Conservation (phyloP, 2,329 filamentous ascomycete genomes). For the Stenocarpella maydis region DNA sequence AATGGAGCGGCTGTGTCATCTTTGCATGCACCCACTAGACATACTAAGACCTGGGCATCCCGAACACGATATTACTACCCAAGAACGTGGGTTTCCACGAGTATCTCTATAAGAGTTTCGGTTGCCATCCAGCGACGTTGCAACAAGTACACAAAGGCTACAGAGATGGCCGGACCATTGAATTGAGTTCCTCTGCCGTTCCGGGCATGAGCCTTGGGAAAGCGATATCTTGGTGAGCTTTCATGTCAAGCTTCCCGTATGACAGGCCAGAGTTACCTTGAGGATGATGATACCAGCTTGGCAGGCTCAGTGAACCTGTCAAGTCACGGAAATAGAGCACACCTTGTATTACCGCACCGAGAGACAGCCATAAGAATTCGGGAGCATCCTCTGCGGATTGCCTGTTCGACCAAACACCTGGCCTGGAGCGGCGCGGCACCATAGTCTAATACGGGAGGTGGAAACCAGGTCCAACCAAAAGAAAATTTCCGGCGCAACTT, state of each 20-base stretch:
- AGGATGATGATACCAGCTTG: neutral
- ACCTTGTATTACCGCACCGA: neutral
- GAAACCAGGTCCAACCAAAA: neutral
- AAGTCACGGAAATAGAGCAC: neutral
- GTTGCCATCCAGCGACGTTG: neutral
- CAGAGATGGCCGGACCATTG: neutral
- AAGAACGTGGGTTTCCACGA: neutral
- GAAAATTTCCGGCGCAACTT: neutral
- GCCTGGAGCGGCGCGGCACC: neutral
- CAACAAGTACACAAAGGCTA: neutral
- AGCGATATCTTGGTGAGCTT: neutral
- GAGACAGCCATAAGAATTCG: neutral
- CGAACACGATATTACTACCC: neutral
- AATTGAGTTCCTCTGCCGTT: neutral
- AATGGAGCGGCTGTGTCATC: neutral
- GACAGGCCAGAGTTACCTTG: neutral
- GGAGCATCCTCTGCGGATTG: neutral
- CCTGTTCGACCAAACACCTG: neutral
- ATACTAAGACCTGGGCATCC: neutral
- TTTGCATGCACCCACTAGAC: neutral
- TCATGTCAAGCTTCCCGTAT: neutral
- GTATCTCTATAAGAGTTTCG: neutral
- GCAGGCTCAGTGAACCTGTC: neutral
- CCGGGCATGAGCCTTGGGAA: neutral
- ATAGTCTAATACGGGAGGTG: neutral